phyloP scores from a whole-genome alignment of 2,329 filamentous ascomycete genomes.

The Colletotrichum sidae region DNA sequence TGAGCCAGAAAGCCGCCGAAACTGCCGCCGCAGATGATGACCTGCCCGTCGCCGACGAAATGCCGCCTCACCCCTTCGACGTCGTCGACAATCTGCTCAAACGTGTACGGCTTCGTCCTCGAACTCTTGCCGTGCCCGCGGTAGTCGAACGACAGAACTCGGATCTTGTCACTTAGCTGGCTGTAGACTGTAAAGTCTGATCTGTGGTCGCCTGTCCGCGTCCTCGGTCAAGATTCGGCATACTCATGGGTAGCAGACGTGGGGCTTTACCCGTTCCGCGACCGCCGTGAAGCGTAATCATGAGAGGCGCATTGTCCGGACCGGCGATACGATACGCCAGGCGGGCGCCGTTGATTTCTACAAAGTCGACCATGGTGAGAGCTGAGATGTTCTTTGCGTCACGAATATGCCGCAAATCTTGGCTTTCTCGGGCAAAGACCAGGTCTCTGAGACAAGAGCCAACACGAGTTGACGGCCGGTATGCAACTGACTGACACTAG shows the following conservation, averaged over 20 bases:
- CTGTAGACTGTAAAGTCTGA: slow-evolving; percentile 49
- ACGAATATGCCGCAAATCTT: neutral
- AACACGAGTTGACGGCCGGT: too few relatives aligned
- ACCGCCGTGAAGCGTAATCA: slow-evolving; percentile 52
- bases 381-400: neutral
- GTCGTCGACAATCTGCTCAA: slow-evolving; percentile 51
- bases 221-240: neutral
- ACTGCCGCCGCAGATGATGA: slow-evolving; percentile 51
- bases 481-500: too few relatives aligned
- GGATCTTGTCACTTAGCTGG: slow-evolving; percentile 42
- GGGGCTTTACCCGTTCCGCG: slow-evolving; percentile 46
- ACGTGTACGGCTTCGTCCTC: slow-evolving; percentile 48
- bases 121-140: slow-evolving; percentile 51
- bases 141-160: slow-evolving; percentile 51
- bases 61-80: slow-evolving; percentile 47
- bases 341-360: slow-evolving; percentile 48
- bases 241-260: rapidly evolving
- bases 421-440: too few relatives aligned
- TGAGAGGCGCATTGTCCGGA: slow-evolving; percentile 44
- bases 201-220: slow-evolving; percentile 45
- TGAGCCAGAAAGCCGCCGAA: slow-evolving; percentile 54
- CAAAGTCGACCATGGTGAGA: slow-evolving; percentile 39
- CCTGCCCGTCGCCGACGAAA: slow-evolving; percentile 42
- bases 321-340: slow-evolving; percentile 48
- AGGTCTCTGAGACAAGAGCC: too few relatives aligned